Percentiles rank a stretch among this genome's conserved stretches.
These are phyloP conservation scores for Talaromyces piceae DNA, from an alignment of 2,329 filamentous ascomycete genomes.

Conservation along the genomic window DNA sequence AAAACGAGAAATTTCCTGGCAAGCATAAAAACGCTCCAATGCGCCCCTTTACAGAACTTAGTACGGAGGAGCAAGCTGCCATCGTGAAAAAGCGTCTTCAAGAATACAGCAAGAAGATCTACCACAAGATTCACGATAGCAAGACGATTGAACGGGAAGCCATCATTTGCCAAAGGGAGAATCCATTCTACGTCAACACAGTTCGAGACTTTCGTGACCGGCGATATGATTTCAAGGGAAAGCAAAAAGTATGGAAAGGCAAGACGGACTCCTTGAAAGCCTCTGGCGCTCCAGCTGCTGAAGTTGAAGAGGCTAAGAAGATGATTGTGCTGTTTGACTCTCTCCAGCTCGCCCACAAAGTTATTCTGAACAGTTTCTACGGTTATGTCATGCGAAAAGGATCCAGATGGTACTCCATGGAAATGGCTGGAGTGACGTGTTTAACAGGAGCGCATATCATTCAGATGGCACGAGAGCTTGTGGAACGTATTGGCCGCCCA, in stretches of 20 bases:
- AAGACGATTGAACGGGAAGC: slow-evolving; percentile 90
- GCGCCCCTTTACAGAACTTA: slow-evolving; percentile 73
- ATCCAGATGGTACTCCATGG: slow-evolving; percentile 97
- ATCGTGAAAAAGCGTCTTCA: slow-evolving; percentile 81
- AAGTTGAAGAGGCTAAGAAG: slow-evolving; percentile 93
- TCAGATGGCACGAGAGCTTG: slow-evolving; percentile 86
- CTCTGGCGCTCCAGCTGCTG: slow-evolving; percentile 63
- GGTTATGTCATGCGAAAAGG: slow-evolving; percentile 99
- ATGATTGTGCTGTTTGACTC: slow-evolving; percentile 98
- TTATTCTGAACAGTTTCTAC: slow-evolving; percentile 98
- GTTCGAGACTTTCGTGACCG: slow-evolving; percentile 94
- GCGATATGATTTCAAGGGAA: slow-evolving; percentile 95
- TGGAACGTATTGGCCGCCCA: slow-evolving; percentile 86
- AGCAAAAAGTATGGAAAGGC: slow-evolving; percentile 97
- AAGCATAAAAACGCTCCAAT: slow-evolving; percentile 62
- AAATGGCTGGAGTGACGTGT: slow-evolving; percentile 98
- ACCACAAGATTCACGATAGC: slow-evolving; percentile 96
- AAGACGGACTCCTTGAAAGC: slow-evolving; percentile 84
- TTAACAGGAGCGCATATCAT: slow-evolving; percentile 94
- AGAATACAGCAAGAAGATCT: slow-evolving; percentile 95
- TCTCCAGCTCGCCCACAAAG: slow-evolving; percentile 92
- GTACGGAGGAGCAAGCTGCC: slow-evolving; percentile 70
- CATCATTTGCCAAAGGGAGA: slow-evolving; percentile 96
- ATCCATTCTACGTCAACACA: slow-evolving; percentile 96
- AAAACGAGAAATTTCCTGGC: slow-evolving; percentile 87